Base-by-base conservation (phyloP, 345 rosid species). In the Linum tenue region DNA sequence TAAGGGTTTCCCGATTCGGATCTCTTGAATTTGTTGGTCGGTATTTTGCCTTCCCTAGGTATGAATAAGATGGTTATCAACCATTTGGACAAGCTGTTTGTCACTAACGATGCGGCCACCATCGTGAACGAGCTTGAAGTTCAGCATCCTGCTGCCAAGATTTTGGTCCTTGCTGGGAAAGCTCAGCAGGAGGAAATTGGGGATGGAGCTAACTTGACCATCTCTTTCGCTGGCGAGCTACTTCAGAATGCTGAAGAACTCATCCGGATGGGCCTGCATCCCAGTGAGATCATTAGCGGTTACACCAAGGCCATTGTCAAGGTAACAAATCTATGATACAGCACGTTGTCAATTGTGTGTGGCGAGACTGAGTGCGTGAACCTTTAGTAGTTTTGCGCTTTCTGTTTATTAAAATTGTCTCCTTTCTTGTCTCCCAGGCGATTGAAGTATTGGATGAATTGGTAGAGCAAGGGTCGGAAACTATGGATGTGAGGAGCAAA, bases 31-130 rank as follows among this genome's bases (percentile, higher is more conserved):
- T 4, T 17, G 0, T 11, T 12, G 39, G 9, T 62, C 3, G 35
- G 5, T 51, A 4, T 22, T 56, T 37, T 48, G 1, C 60, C 38
- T 2, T 65, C 39, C 42, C 51, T 50, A 95, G 99, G 99, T 39
- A 95, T 91, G 99, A 95, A 91, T 76, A 95, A 95, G 85, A 90
- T 95, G 99, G 96, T 95, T 67, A 89, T 95, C 36, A 95, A 95
- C 72, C 99, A 95, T 73, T 72, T 95, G 64, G 98, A 95, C 81
- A 90, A 89, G 71, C 83, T 91, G 0, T 91, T 89, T 72, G 88
- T 95, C 42, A 95, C 99, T 4, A 95, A 83, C 73, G 99, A 95
- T 71, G 99, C 99, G 58, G 95, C 82, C 2, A 94, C 99, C 10
- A 94, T 94, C 41, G 99, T 95, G 51, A 91, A 86, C 58, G 97